Base-by-base conservation (phyloP, 352 stramenopile genomes). In the Pythium apleroticum region DNA sequence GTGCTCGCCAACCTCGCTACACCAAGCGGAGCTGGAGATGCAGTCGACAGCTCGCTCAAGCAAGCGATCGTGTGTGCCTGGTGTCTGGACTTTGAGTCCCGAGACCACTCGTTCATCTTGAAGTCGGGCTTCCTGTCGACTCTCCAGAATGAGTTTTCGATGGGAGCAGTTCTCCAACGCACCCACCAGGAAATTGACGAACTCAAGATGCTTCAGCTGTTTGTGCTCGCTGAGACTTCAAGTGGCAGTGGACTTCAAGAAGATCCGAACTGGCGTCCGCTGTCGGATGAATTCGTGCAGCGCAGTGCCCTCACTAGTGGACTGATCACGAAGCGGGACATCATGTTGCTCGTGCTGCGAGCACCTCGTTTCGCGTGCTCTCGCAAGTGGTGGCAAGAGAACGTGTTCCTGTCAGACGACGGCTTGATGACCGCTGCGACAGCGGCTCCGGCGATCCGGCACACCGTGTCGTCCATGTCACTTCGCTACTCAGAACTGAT, bases 31-130 rank as follows among this genome's bases (percentile, higher is more conserved):
- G 52, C 59, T 33, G 72, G 62, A 10, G 76, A 65, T 2, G 57
- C 71, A 0, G 57, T 86, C 25, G 81, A 91, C 63, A 74, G 68
- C 1, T 77, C 89, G 50, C 65, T 95, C 0, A 90, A 90, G 54
- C 85, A 93, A 66, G 80, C 85, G 3, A 86, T 96, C 56, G 57
- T 95, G 24, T 94, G 83, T 39, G 80, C 88, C 0, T 96, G 84
- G 84, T 84, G 75, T 60, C 58, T 96, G 52, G 88, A 96, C 58
- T 96, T 95, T 43, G 88, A 96, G 60, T 73, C 86, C 2, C 76
- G 78, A 20, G 88, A 96, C 59, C 88, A 96, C 48, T 77, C 84
- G 25, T 94, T 89, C 46, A 66, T 96, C 35, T 67, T 96, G 25
- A 88, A 93, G 50, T 82, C 77, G 9, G 86, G 83, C 11, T 89